Conservation (phyloP, 108 stramenopile species). For the Nannochloropsis gaditana region DNA sequence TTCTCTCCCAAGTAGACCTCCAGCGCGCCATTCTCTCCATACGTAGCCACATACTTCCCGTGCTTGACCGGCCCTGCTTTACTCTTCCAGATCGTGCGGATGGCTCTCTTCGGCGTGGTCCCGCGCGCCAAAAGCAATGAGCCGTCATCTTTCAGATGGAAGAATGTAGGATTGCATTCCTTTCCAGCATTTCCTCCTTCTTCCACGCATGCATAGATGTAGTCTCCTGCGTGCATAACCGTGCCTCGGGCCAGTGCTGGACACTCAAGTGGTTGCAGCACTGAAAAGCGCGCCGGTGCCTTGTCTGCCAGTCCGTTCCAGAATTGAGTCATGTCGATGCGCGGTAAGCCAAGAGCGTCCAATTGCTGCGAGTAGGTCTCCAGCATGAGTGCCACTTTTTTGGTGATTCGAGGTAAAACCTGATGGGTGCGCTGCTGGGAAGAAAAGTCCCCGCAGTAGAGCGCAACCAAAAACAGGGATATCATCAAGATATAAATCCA, state of each 20-base stretch:
- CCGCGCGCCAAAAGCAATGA: background rate
- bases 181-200: background rate
- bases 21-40: background rate
- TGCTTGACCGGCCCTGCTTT: background rate
- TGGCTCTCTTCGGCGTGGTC: background rate
- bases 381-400: background rate
- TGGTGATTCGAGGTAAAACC: background rate
- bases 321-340: background rate
- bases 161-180: background rate
- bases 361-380: background rate
- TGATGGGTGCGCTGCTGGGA: background rate
- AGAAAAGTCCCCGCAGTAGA: background rate
- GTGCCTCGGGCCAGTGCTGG: background rate
- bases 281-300: background rate
- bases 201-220: background rate
- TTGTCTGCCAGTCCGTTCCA: slow-evolving; percentile 13
- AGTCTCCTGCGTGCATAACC: background rate
- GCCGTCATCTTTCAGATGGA: background rate
- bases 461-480: background rate
- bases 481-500: background rate
- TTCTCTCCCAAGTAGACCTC: background rate
- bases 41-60: background rate
- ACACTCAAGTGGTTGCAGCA: background rate
- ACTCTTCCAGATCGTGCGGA: background rate
- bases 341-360: background rate